phyloP scores from a whole-genome alignment of 148 eudicot genomes.

The Fallopia convolvulus region DNA sequence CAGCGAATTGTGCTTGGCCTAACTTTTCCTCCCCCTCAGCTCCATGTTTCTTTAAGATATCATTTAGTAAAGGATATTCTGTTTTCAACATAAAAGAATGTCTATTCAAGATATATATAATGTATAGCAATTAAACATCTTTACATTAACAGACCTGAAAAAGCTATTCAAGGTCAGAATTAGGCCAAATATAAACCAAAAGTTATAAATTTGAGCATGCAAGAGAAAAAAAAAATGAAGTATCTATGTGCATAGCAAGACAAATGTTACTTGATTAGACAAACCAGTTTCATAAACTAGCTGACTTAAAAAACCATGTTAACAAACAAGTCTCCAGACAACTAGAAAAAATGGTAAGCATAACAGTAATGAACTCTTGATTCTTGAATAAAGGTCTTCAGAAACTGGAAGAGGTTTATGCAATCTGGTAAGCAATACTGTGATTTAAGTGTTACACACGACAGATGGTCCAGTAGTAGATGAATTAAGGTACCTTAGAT shows the following conservation, averaged over 20 bases:
- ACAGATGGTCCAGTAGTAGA: not conserved
- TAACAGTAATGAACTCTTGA: not conserved
- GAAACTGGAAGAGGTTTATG: not conserved
- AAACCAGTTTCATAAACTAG: not conserved
- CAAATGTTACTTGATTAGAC: too few species aligned
- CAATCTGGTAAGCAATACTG: not conserved
- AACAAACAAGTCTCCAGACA: not conserved
- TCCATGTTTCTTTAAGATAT: conserved; percentile 50
- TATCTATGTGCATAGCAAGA: not conserved
- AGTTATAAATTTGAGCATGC: not conserved
- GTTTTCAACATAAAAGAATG: conserved; percentile 11
- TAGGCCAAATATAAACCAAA: not conserved
- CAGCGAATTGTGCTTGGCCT: conserved; percentile 66
- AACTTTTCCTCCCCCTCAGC: conserved; percentile 51
- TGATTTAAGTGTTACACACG: not conserved
- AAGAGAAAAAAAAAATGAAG: not conserved
- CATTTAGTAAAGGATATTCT: conserved; percentile 47
- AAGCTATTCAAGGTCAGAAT: not conserved
- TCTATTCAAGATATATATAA: not conserved
- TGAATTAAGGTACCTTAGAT: not conserved
- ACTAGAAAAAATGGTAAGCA: not conserved
- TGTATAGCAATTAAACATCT: not conserved
- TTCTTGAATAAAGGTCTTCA: not conserved
- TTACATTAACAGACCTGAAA: not conserved
- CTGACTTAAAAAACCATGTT: not conserved